Evolutionary conservation across 176 grass and related monocot species (phyloP).

Genomic region (Urochloa ruziziensis): DNA sequence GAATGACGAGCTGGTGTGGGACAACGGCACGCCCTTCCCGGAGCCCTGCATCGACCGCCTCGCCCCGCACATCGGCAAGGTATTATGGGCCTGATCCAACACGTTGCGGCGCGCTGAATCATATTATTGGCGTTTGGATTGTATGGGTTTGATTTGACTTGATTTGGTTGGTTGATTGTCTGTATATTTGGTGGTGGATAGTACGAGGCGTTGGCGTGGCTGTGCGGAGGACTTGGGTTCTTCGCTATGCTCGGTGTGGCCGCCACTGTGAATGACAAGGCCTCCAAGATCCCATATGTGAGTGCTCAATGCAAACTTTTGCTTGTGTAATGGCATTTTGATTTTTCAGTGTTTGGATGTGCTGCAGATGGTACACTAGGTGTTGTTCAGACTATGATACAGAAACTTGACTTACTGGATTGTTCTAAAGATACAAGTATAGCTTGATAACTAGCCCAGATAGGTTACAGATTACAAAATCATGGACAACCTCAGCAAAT

Average conservation of each 20-base stretch:
- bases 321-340: not conserved
- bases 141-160: constrained; percentile 28
- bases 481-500: no score
- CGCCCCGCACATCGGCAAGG: constrained; percentile 92
- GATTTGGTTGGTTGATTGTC: not conserved
- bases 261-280: constrained; percentile 78
- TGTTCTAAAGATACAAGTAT: no score
- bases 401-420: no score
- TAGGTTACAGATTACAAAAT: no score
- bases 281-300: constrained; percentile 88
- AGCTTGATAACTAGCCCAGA: no score
- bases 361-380: not conserved
- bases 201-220: constrained; percentile 94
- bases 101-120: not conserved
- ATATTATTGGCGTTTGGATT: not conserved
- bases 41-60: constrained; percentile 96
- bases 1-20: constrained; percentile 88
- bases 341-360: not conserved
- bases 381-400: no score
- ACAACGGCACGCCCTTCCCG: constrained; percentile 89
- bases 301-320: constrained; percentile 29
- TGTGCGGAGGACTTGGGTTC: constrained; percentile 84
- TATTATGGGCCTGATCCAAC: constrained; percentile 19
- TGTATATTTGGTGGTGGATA: constrained; percentile 19
- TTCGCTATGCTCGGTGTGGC: constrained; percentile 64